Base-by-base conservation (phyloP, 2,329 filamentous ascomycete genomes). In the Domatiomyces catenatus region DNA sequence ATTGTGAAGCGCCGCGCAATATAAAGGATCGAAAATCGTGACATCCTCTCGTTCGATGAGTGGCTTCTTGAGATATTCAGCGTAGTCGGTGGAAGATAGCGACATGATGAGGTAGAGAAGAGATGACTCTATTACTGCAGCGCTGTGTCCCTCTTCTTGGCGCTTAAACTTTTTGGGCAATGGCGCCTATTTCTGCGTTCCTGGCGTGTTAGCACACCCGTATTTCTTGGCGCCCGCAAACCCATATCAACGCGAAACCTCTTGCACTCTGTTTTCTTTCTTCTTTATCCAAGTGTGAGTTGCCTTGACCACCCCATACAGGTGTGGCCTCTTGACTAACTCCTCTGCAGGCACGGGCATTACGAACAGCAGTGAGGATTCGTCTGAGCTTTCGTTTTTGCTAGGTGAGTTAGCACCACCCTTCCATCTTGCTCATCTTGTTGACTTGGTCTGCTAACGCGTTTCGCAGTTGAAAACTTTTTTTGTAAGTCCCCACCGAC, bases 331-430 rank as follows among this genome's bases (percentile, higher is more conserved):
- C 5, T 18, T 4, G 15, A 42, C 22, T 19, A 17, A 39, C 22
- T 46, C 47, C 46, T 52, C 39, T 24, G 3, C 36, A 79, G 83
- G 80, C 80, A 80, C 68, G 78, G 80, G 82, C 80, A 75, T 81
- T 82, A 84, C 75, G 77, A 75, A 76, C 79, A 79, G 75, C 80
- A 80, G 79, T 86, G 82, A 86, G 79, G 83, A 84, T 81, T 80
- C 77, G 79, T 84, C 83, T 77, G 83, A 86, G 80, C 76, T 77
- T 75, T 75, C 74, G 74, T 85, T 84, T 83, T 85, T 86, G 82
- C 82, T 86, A 84, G 80, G 84, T 84, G 81, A 22, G 43, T 45
- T 10, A 43, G 3, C 3, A 24, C 22, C 22, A 2, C 32, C 43
- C 18, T 12, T 6, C 7, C 43, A 19, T 20, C 19, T 45, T 20